Evolutionary conservation across 176 grass and related monocot genomes (phyloP).

Genomic region (Phyllostachys edulis): DNA sequence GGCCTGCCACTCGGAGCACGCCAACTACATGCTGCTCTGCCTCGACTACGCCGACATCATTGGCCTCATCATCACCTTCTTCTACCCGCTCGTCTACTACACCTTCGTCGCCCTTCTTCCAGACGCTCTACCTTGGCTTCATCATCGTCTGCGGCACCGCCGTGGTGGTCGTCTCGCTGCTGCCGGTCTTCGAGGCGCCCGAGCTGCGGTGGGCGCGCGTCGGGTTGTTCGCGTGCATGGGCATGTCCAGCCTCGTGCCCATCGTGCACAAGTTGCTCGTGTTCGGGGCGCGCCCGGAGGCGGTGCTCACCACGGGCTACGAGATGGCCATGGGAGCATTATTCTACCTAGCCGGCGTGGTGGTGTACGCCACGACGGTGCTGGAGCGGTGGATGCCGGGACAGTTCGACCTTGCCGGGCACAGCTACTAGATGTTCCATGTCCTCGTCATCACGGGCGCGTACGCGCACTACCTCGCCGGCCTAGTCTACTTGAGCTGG

Average conservation of each 20-base stretch:
- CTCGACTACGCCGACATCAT: conserved; percentile 82
- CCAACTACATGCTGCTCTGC: conserved; percentile 75
- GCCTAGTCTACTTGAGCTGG: conserved; percentile 68
- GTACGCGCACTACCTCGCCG: conserved; percentile 68
- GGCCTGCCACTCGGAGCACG: conserved; percentile 72
- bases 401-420: conserved; percentile 62
- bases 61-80: conserved; percentile 81
- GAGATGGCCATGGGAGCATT: conserved; percentile 61
- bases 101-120: conserved; percentile 61
- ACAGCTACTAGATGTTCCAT: conserved; percentile 85
- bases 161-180: conserved; percentile 51
- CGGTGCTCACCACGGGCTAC: conserved; percentile 59
- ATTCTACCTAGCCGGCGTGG: conserved; percentile 55
- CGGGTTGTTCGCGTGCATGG: conserved; percentile 63
- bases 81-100: conserved; percentile 92
- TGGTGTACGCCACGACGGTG: conserved; percentile 66
- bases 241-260: conserved; percentile 59
- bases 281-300: conserved; percentile 57
- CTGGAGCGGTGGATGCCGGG: conserved; percentile 80
- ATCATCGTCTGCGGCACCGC: conserved; percentile 60
- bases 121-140: conserved; percentile 56
- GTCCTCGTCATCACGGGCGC: conserved; percentile 71
- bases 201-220: conserved; percentile 52
- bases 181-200: conserved; percentile 64
- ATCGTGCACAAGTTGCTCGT: conserved; percentile 76